These are phyloP conservation scores for Solanum sparsipilum DNA, from an alignment of 257 asterid species.

Conservation along the genomic window DNA sequence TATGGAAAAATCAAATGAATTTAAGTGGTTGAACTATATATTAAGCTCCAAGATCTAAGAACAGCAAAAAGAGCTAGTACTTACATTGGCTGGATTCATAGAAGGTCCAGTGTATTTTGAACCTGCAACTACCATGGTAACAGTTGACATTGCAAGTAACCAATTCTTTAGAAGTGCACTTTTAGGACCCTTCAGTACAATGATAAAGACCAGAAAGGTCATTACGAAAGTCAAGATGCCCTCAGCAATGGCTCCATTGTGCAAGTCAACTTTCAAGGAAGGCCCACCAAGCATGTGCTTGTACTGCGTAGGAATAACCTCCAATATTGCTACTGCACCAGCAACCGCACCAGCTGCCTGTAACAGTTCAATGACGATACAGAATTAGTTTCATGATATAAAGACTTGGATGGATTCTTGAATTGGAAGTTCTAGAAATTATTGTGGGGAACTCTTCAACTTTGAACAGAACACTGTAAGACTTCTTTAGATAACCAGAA, in stretches of 20 bases:
- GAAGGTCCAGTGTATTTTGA: slow-evolving; percentile 85
- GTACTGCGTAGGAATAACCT: slow-evolving; percentile 62
- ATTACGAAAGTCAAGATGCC: slow-evolving; percentile 64
- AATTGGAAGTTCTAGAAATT: not conserved
- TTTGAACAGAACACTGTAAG: not conserved
- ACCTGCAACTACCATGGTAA: slow-evolving; percentile 54
- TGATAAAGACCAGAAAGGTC: slow-evolving; percentile 53
- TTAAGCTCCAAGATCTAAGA: not conserved
- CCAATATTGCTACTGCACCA: slow-evolving; percentile 58
- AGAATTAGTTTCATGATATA: not conserved
- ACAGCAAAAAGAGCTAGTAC: slow-evolving; percentile 1
- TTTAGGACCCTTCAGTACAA: slow-evolving; percentile 60
- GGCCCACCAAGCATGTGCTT: slow-evolving; percentile 82
- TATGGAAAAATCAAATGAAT: not conserved
- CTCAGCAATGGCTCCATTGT: slow-evolving; percentile 91
- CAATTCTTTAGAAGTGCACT: slow-evolving; percentile 48
- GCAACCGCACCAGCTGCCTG: slow-evolving; percentile 91
- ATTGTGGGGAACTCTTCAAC: not conserved
- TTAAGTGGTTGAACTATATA: not conserved
- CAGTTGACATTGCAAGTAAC: slow-evolving; percentile 64
- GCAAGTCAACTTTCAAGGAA: slow-evolving; percentile 62
- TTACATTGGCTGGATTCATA: slow-evolving; percentile 95
- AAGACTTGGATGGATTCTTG: not conserved
- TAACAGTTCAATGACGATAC: not conserved
- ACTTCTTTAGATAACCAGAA: not conserved